Conservation (phyloP, 1,284 basidiomycete species). For the Schizophyllum commune region DNA sequence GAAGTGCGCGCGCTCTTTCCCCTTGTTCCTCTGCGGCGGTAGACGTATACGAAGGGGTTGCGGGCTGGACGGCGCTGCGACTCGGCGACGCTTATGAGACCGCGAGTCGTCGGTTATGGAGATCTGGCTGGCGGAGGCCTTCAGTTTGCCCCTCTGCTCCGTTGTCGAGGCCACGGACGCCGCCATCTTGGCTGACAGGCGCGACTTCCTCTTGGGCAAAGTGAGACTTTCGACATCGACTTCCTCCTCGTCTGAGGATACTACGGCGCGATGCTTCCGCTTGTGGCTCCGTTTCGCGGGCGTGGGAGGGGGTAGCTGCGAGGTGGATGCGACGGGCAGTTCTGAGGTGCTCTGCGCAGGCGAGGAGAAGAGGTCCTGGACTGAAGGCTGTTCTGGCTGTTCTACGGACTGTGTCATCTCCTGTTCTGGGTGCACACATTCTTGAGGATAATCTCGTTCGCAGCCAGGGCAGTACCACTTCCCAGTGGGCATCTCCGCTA, state of each 20-base stretch:
- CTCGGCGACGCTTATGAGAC: conserved; percentile 8
- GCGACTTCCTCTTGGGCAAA: background rate
- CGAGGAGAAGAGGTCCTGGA: conserved; percentile 13
- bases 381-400: conserved; percentile 15
- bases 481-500: conserved; percentile 66
- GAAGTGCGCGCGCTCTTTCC: conserved; percentile 38
- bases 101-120: conserved; percentile 4
- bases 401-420: conserved; percentile 36
- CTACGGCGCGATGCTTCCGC: background rate
- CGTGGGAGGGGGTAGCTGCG: background rate
- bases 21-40: conserved; percentile 54
- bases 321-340: background rate
- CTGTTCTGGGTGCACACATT: conserved; percentile 13
- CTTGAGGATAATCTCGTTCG: conserved; percentile 15
- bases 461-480: conserved; percentile 71
- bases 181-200: background rate
- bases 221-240: background rate
- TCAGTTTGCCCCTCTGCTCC: conserved; percentile 7
- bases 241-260: background rate
- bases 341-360: background rate
- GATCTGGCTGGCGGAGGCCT: background rate
- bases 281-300: background rate
- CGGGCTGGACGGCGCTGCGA: conserved; percentile 19
- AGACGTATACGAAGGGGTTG: conserved; percentile 30
- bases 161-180: background rate